These are phyloP conservation scores for Penicillium italicum DNA, from an alignment of 2,329 filamentous ascomycete species.

Conservation along the genomic window DNA sequence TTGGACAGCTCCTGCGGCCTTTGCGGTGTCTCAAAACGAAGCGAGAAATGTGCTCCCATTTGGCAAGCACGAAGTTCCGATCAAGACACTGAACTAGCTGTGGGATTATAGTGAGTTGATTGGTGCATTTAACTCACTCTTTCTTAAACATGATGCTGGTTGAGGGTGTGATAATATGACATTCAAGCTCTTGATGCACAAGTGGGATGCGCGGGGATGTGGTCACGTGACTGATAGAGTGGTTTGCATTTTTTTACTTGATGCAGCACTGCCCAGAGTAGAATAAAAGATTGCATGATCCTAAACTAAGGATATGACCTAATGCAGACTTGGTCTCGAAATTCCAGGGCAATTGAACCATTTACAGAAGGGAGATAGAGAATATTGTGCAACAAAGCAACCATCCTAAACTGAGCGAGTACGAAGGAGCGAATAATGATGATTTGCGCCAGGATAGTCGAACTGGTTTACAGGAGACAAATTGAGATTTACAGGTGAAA, in stretches of 20 bases:
- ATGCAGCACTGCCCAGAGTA: not conserved
- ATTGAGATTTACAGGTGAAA: not conserved
- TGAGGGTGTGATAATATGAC: slow-evolving; percentile 6
- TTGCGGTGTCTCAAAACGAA: not conserved
- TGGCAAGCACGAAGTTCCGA: not conserved
- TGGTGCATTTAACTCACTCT: slow-evolving; percentile 60
- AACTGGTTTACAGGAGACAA: not conserved
- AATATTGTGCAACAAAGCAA: not conserved
- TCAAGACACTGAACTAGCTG: not conserved
- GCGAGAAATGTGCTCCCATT: not conserved
- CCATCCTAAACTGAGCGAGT: no score
- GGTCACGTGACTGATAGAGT: slow-evolving; percentile 1
- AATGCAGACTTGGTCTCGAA: accelerated
- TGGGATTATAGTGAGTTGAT: not conserved
- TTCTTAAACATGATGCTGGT: slow-evolving; percentile 76
- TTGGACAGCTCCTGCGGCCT: not conserved
- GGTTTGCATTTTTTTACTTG: slow-evolving; percentile 11
- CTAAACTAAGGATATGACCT: not conserved
- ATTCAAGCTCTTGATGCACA: slow-evolving; percentile 11
- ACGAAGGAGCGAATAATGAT: not conserved
- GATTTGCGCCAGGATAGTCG: not conserved
- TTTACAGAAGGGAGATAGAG: not conserved
- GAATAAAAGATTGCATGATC: not conserved
- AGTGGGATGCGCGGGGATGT: slow-evolving; percentile 29
- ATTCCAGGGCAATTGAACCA: not conserved